These are phyloP conservation scores for Apophysomyces trapeziformis DNA, from an alignment of 371 early-diverging fungal genomes.

Conservation along the genomic window DNA sequence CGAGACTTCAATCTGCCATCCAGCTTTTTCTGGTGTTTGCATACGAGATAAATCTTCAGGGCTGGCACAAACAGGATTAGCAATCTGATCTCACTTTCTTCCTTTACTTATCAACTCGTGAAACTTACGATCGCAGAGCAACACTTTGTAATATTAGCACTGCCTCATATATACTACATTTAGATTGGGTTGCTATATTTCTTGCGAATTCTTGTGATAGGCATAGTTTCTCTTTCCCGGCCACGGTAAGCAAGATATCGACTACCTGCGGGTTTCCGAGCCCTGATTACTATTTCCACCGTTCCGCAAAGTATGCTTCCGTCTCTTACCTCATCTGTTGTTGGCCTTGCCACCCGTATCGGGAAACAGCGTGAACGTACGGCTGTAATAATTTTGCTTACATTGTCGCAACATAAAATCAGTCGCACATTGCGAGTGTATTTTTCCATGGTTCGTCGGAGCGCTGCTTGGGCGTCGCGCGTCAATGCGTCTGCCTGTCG, in stretches of 20 bases:
- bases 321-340: constrained; percentile 63
- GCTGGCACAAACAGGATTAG: constrained; percentile 52
- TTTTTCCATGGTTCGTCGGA: constrained; percentile 99
- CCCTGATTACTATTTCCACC: neutral
- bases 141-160: constrained; percentile 89
- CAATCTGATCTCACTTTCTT: neutral
- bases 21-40: constrained; percentile 69
- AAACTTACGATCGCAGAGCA: constrained; percentile 70
- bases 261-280: constrained; percentile 46
- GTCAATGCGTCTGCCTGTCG: constrained; percentile 95
- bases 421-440: constrained; percentile 94
- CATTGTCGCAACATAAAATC: constrained; percentile 91
- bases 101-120: too few species aligned
- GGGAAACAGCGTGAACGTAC: constrained; percentile 95
- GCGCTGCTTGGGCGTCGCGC: constrained; percentile 97
- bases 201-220: constrained; percentile 70
- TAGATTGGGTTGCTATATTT: constrained; percentile 69
- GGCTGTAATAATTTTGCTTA: constrained; percentile 94
- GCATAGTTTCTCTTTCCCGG: constrained; percentile 76
- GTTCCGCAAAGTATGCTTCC: neutral
- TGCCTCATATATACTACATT: constrained; percentile 92
- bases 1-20: constrained; percentile 89
- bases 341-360: constrained; percentile 89
- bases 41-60: constrained; percentile 42
- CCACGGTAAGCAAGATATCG: constrained; percentile 69